Evolutionary conservation across 805 yeast genomes (phyloP).

Genomic region (Wickerhamomyces ciferrii): DNA sequence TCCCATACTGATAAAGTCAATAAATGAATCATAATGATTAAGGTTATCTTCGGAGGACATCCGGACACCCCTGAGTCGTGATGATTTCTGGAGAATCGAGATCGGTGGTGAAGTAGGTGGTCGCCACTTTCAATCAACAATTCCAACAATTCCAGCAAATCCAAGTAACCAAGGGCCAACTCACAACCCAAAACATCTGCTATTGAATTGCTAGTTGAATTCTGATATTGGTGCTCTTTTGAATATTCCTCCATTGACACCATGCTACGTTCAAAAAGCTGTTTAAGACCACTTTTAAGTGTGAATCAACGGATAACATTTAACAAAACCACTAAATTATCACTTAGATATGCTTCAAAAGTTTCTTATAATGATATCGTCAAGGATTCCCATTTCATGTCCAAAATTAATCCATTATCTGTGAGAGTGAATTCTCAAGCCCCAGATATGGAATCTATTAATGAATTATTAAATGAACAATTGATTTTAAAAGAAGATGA

Average conservation of each 20-base stretch:
- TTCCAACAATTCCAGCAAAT: no score
- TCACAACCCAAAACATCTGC: no score
- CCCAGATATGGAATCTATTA: not conserved
- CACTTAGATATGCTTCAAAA: not conserved
- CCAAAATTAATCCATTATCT: not conserved
- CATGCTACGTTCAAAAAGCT: not conserved
- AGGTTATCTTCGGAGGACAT: no score
- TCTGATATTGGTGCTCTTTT: not conserved
- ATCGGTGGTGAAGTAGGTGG: no score
- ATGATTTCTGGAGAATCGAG: no score
- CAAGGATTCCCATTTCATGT: not conserved
- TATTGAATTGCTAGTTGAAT: not conserved
- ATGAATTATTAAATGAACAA: not conserved
- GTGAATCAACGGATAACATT: not conserved
- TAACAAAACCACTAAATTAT: not conserved
- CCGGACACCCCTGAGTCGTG: no score
- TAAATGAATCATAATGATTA: no score
- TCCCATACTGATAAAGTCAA: no score
- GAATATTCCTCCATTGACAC: not conserved
- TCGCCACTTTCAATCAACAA: no score
- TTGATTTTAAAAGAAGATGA: constrained; percentile 2
- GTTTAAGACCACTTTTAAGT: not conserved
- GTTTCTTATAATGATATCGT: not conserved
- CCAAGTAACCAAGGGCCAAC: no score
- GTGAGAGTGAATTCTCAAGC: not conserved